Conservation (phyloP, 2,329 filamentous ascomycete genomes). For the Aschersonia sp. region DNA sequence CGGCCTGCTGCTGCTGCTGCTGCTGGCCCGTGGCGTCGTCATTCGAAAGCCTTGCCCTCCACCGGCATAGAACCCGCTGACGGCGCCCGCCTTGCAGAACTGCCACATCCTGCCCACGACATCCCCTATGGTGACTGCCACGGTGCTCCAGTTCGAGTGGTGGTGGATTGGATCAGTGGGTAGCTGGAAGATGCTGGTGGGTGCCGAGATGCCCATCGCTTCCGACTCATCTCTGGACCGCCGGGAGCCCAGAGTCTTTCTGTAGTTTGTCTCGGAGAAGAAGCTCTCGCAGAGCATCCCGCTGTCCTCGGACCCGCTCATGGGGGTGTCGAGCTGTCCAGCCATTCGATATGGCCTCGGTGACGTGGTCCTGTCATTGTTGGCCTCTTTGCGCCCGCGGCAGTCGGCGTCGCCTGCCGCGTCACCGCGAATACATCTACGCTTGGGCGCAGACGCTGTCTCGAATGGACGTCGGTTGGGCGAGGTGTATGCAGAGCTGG, state of each 20-base stretch:
- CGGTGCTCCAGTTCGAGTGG: conserved; percentile 36
- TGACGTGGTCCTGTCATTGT: not conserved
- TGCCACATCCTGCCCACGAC: conserved; percentile 70
- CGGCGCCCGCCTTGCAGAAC: conserved; percentile 62
- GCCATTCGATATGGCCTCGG: conserved; percentile 7
- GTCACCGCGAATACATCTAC: conserved; percentile 26
- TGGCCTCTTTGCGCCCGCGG: too few relatives aligned
- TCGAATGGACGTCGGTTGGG: conserved; percentile 5
- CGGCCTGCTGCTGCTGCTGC: conserved; percentile 4
- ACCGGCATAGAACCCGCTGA: conserved; percentile 76
- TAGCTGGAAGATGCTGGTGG: conserved; percentile 12
- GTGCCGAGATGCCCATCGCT: conserved; percentile 14
- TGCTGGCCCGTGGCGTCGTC: conserved; percentile 12
- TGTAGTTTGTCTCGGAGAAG: conserved; percentile 42
- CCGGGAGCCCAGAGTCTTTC: conserved; percentile 35
- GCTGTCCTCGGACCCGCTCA: conserved; percentile 14
- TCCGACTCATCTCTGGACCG: conserved; percentile 20
- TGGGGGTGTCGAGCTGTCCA: conserved; percentile 32
- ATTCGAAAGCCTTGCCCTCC: conserved; percentile 60
- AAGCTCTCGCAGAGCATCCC: conserved; percentile 35
- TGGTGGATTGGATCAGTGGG: conserved; percentile 13
- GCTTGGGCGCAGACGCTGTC: conserved; percentile 20
- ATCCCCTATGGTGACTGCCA: conserved; percentile 47
- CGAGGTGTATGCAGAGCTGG: conserved; percentile 24
- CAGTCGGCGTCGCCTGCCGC: conserved; percentile 4